These are phyloP conservation scores for Periglandula ipomoeae DNA, from an alignment of 2,329 filamentous ascomycete species.

Conservation along the genomic window DNA sequence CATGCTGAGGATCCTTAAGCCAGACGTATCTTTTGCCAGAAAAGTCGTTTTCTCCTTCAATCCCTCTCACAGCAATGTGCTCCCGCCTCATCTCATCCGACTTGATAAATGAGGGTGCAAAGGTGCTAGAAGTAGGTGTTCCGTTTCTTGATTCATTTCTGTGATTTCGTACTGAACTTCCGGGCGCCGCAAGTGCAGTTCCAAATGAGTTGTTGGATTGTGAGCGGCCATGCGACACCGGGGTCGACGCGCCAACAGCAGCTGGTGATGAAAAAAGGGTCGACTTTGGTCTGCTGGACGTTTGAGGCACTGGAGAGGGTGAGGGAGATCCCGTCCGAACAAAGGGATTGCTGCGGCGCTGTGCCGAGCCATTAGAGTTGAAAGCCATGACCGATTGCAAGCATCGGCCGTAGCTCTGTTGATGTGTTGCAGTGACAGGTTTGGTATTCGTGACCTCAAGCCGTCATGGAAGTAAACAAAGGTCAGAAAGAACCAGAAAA, in stretches of 20 bases:
- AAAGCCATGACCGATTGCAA: conserved; percentile 24
- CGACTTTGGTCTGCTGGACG: conserved; percentile 60
- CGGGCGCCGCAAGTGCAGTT: conserved; percentile 29
- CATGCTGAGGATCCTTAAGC: conserved; percentile 77
- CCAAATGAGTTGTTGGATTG: conserved; percentile 54
- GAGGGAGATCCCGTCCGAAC: conserved; percentile 42
- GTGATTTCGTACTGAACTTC: conserved; percentile 28
- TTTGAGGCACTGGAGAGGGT: conserved; percentile 51
- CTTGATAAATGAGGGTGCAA: conserved; percentile 94
- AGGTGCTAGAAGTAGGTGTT: conserved; percentile 64
- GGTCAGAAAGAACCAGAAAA: not conserved
- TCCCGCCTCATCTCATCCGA: conserved; percentile 61
- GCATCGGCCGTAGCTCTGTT: conserved; percentile 13
- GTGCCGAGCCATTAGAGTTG: conserved; percentile 34
- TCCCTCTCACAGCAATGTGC: conserved; percentile 53
- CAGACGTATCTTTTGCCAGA: conserved; percentile 98
- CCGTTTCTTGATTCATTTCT: conserved; percentile 55
- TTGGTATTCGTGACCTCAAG: not conserved
- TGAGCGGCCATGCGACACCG: conserved; percentile 54
- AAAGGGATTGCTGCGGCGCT: conserved; percentile 76
- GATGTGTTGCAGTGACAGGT: conserved; percentile 1
- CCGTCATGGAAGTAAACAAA: conserved; percentile 17
- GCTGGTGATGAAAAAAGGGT: conserved; percentile 56
- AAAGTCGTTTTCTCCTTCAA: conserved; percentile 98
- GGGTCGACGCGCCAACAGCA: conserved; percentile 27